Percentiles rank a stretch among this genome's conserved stretches.
Evolutionary conservation across 176 grass and related monocot genomes (phyloP).

Genomic region (Musa schizocarpa): DNA sequence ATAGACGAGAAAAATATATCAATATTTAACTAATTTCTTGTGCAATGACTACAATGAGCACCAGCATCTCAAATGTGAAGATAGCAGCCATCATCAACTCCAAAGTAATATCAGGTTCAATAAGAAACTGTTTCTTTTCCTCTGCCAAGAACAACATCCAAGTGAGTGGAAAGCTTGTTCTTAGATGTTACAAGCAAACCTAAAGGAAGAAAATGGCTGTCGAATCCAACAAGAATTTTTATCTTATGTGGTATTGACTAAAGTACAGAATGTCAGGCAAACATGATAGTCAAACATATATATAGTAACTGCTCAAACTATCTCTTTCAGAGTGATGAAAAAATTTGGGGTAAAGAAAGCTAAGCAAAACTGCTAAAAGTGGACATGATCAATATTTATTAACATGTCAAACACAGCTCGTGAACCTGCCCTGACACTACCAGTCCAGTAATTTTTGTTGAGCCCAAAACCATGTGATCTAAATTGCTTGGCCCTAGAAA

Average conservation of each 20-base stretch:
- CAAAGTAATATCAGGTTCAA: conserved; percentile 77
- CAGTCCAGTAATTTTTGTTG: too few relatives aligned
- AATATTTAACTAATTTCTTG: background rate
- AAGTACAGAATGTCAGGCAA: background rate
- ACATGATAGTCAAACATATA: background rate
- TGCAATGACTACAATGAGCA: background rate
- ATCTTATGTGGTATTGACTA: background rate
- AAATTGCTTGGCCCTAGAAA: too few relatives aligned
- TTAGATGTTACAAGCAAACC: background rate
- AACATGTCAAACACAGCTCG: too few relatives aligned
- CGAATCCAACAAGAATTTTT: background rate
- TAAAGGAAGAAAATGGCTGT: background rate
- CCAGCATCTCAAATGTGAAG: conserved; percentile 44
- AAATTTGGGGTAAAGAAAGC: too few relatives aligned
- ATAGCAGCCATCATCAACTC: conserved; percentile 98
- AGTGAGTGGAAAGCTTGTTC: background rate
- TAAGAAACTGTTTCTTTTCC: conserved; percentile 84
- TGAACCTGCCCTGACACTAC: too few relatives aligned
- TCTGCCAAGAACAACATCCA: conserved; percentile 35
- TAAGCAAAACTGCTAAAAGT: too few relatives aligned
- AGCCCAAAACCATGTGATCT: too few relatives aligned
- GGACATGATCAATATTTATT: too few relatives aligned
- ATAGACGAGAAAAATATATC: background rate
- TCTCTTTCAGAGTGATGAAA: too few relatives aligned
- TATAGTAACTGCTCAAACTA: background rate